Evolutionary conservation across 1,139 yeast species (phyloP).

Genomic region (Magnusiomyces ingens): DNA sequence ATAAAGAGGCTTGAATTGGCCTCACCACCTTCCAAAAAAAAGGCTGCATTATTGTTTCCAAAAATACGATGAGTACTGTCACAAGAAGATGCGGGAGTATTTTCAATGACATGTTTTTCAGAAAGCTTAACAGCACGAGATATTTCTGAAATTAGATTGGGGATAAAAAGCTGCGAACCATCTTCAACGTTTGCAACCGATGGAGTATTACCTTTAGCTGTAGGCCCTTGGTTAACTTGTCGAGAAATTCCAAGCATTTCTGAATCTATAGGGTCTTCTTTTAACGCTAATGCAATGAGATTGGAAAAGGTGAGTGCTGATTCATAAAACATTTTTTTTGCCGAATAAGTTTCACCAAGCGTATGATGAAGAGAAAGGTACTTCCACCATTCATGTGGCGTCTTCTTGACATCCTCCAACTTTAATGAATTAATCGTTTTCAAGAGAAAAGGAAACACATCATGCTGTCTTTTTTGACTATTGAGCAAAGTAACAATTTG

Average conservation of each 20-base stretch:
- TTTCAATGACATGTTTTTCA: slow-evolving; percentile 1
- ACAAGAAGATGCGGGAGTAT: not conserved
- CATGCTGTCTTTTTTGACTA: slow-evolving; percentile 19
- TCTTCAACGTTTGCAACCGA: too few relatives aligned
- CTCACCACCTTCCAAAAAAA: not conserved
- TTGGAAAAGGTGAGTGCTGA: slow-evolving; percentile 19
- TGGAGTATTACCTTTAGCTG: not conserved
- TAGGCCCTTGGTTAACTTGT: slow-evolving; percentile 1
- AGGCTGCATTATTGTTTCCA: not conserved
- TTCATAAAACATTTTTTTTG: slow-evolving; percentile 15
- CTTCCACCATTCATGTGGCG: slow-evolving; percentile 23
- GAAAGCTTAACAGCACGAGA: slow-evolving; percentile 3
- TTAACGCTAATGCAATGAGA: slow-evolving; percentile 12
- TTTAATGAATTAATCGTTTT: slow-evolving; percentile 10
- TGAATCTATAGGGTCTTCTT: slow-evolving; percentile 1
- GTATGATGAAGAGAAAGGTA: slow-evolving; percentile 27
- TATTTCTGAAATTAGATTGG: slow-evolving; percentile 10
- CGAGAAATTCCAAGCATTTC: slow-evolving; percentile 4
- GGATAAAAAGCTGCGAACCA: slow-evolving; percentile 4
- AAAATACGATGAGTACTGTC: slow-evolving; percentile 2
- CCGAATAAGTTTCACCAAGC: slow-evolving; percentile 23
- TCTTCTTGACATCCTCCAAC: slow-evolving; percentile 5
- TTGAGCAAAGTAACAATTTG: slow-evolving; percentile 22
- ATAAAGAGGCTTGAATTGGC: slow-evolving; percentile 6
- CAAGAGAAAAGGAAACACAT: slow-evolving; percentile 21